Percentiles rank a stretch among this genome's conserved stretches.
phyloP scores from a whole-genome alignment of 2,329 filamentous ascomycete genomes.

The Fonsecaea nubica region DNA sequence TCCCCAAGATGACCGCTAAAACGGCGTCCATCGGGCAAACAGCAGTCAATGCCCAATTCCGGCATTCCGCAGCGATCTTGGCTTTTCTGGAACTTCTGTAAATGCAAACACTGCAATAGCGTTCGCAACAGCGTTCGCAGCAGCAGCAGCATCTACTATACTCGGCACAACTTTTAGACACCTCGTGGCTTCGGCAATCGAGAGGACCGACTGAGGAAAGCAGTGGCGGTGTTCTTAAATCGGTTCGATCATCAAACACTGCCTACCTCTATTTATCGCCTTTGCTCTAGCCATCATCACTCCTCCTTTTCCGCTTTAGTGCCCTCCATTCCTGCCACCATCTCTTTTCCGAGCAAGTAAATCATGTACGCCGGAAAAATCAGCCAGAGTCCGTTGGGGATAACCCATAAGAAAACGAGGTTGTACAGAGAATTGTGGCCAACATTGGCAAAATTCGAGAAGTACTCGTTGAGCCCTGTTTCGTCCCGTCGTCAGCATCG shows the following conservation, averaged over 20 bases:
- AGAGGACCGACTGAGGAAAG: not conserved
- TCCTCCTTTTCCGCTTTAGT: constrained; percentile 27
- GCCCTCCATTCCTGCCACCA: constrained; percentile 58
- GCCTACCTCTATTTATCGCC: not conserved
- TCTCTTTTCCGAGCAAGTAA: constrained; percentile 66
- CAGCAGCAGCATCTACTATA: not conserved
- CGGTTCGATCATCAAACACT: not conserved
- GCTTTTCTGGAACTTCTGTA: constrained; percentile 1
- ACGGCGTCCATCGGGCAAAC: not conserved
- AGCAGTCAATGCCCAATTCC: not conserved
- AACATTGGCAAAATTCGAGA: constrained; percentile 65
- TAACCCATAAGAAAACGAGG: constrained; percentile 65
- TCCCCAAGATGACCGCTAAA: not conserved
- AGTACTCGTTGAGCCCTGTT: constrained; percentile 66
- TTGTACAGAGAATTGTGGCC: constrained; percentile 64
- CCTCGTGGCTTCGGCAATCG: constrained; percentile 19
- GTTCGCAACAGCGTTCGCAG: not conserved
- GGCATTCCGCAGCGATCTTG: constrained; percentile 18
- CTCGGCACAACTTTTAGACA: not conserved
- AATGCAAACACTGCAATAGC: not conserved
- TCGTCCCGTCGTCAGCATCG: constrained; percentile 23
- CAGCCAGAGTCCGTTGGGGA: constrained; percentile 73
- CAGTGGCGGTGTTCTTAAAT: not conserved
- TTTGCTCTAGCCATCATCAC: constrained; percentile 1
- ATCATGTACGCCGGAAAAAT: constrained; percentile 68